These are phyloP conservation scores for Dryas octopetala DNA, from an alignment of 306 rosid genomes.

Conservation along the genomic window DNA sequence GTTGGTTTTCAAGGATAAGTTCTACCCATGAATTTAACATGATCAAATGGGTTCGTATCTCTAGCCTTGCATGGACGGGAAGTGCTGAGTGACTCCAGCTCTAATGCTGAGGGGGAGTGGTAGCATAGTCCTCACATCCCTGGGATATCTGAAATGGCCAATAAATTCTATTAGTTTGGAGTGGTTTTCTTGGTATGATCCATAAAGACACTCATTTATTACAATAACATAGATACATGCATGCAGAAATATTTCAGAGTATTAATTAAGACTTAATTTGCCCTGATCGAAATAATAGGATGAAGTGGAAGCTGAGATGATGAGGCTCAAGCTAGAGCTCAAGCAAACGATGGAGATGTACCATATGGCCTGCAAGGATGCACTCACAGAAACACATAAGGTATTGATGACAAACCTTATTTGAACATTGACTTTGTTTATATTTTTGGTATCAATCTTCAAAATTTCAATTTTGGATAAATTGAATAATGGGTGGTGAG, in stretches of 20 bases:
- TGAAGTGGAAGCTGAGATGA: constrained; percentile 85
- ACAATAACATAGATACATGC: neutral
- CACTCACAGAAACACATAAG: constrained; percentile 61
- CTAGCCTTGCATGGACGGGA: too few species aligned
- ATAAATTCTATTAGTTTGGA: neutral
- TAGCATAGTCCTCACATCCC: too few species aligned
- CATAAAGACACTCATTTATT: neutral
- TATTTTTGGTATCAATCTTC: neutral
- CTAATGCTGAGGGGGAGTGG: too few species aligned
- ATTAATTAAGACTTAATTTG: neutral
- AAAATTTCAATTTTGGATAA: too few species aligned
- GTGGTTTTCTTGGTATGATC: neutral
- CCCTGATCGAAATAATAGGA: constrained; percentile 39
- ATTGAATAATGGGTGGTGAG: too few species aligned
- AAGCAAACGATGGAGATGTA: constrained; percentile 92
- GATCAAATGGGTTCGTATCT: too few species aligned
- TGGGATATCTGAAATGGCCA: too few species aligned
- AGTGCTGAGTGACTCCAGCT: too few species aligned
- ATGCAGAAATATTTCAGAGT: neutral
- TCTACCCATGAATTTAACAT: too few species aligned
- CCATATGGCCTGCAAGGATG: constrained; percentile 85
- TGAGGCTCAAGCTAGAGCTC: constrained; percentile 74
- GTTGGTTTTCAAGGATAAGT: too few species aligned
- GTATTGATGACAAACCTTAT: constrained; percentile 25
- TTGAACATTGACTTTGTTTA: neutral